Base-by-base conservation (phyloP, 257 asterid species). In the Pogostemon cablin region DNA sequence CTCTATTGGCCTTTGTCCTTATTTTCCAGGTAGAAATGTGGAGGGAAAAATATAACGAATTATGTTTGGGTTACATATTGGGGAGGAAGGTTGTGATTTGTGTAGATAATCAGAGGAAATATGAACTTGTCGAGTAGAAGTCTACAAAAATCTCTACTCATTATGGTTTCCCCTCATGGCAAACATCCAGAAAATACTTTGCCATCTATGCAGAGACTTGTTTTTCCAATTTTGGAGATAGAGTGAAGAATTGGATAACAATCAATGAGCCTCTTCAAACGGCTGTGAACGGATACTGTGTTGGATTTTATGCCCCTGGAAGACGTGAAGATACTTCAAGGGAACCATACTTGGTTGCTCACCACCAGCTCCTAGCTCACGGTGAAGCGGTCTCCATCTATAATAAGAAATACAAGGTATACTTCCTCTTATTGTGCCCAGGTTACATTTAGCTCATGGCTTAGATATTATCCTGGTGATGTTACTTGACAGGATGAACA, bases 191-290 rank as follows among this genome's bases (percentile, higher is more conserved):
- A 52, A 83, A 86, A 75, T 75, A 75, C 81, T 83, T 86, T 75
- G 85, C 78, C 71, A 70, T 81, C 69, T 83, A 81, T 79, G 88
- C 91, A 50, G 86, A 86, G 63, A 68, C 86, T 54, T 83, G 91
- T 67, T 86, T 86, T 74, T 74, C 77, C 41, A 68, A 68, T 75
- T 86, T 86, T 12, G 88, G 91, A 15, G 84, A 86, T 76, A 79
- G 85, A 81, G 86, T 86, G 60, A 86, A 83, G 77, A 81, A 68
- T 68, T 86, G 91, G 91, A 75, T 79, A 68, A 81, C 91, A 39
- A 75, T 86, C 52, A 86, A 86, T 35, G 91, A 79, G 83, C 91
- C 91, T 65, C 85, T 75, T 67, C 84, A 81, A 75, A 81, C 85
- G 57, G 82, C 86, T 63, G 82, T 86, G 63, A 78, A 81, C 35